A percentile compares a stretch with the other conserved stretches of the same genome.
Conservation (phyloP, 306 rosid species). For the Corylus avellana region DNA sequence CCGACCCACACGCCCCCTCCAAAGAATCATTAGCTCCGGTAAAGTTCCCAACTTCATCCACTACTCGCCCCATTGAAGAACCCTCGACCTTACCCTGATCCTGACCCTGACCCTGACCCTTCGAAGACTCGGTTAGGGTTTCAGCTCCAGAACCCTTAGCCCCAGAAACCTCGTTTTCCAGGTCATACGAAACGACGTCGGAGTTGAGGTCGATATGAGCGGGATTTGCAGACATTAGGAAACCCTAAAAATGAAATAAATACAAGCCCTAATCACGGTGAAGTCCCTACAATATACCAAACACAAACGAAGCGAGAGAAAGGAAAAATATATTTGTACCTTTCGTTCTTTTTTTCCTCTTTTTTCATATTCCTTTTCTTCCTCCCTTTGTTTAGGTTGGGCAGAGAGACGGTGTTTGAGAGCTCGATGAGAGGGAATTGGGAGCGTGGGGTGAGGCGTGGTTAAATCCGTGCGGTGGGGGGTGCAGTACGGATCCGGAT, state of each 20-base stretch:
- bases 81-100: neutral
- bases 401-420: neutral
- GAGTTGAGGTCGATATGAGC: conserved; percentile 45
- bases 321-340: conserved; percentile 21
- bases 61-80: conserved; percentile 19
- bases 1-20: conserved; percentile 6
- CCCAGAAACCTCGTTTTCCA: conserved; percentile 36
- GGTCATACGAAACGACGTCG: conserved; percentile 44
- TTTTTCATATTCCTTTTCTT: neutral
- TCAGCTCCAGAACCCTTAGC: conserved; percentile 19
- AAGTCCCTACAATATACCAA: neutral
- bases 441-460: neutral
- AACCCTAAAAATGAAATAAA: conserved; percentile 33
- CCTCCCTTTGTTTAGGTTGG: neutral
- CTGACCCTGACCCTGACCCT: conserved; percentile 8
- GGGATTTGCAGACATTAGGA: conserved; percentile 38
- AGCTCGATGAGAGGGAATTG: neutral
- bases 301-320: neutral
- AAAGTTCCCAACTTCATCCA: neutral
- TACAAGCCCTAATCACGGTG: conserved; percentile 25
- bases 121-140: conserved; percentile 29
- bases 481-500: neutral
- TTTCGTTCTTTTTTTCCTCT: neutral
- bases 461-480: neutral
- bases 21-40: conserved; percentile 11